Conservation (phyloP, 495 filamentous ascomycete species). For the Aspergillus ostianus region DNA sequence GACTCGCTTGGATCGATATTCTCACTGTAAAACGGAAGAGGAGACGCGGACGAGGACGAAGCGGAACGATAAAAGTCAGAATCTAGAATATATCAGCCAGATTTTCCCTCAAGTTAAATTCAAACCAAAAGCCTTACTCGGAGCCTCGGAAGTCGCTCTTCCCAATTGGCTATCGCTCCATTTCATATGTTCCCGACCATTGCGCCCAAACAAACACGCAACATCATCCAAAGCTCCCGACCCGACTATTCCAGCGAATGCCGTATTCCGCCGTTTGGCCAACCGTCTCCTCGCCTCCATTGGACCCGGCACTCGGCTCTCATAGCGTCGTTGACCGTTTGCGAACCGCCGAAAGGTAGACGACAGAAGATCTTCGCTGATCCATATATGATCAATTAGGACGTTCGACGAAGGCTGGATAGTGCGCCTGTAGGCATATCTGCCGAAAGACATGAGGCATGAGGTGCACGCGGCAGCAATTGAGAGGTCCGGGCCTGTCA, state of each 20-base stretch:
- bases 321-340: slow-evolving; percentile 44
- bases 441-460: slow-evolving; percentile 43
- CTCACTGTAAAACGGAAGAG: slow-evolving; percentile 25
- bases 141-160: slow-evolving; percentile 22
- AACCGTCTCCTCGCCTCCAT: slow-evolving; percentile 56
- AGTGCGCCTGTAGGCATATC: slow-evolving; percentile 45
- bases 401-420: slow-evolving; percentile 27
- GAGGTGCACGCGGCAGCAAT: slow-evolving; percentile 28
- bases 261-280: slow-evolving; percentile 50
- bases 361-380: slow-evolving; percentile 54
- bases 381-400: slow-evolving; percentile 48
- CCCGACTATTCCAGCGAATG: slow-evolving; percentile 36
- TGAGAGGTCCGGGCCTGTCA: slow-evolving; percentile 16
- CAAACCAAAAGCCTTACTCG: slow-evolving; percentile 20
- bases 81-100: slow-evolving; percentile 15
- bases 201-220: slow-evolving; percentile 41
- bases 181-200: slow-evolving; percentile 47
- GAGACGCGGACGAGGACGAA: slow-evolving; percentile 10
- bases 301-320: slow-evolving; percentile 56
- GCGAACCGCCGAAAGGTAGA: slow-evolving; percentile 49
- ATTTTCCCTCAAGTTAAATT: neutral
- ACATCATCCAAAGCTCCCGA: slow-evolving; percentile 33
- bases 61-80: slow-evolving; percentile 1
- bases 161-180: slow-evolving; percentile 37
- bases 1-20: slow-evolving; percentile 18